Evolutionary conservation across 1,284 basidiomycete species (phyloP).

Genomic region (Xanthoconium separans): DNA sequence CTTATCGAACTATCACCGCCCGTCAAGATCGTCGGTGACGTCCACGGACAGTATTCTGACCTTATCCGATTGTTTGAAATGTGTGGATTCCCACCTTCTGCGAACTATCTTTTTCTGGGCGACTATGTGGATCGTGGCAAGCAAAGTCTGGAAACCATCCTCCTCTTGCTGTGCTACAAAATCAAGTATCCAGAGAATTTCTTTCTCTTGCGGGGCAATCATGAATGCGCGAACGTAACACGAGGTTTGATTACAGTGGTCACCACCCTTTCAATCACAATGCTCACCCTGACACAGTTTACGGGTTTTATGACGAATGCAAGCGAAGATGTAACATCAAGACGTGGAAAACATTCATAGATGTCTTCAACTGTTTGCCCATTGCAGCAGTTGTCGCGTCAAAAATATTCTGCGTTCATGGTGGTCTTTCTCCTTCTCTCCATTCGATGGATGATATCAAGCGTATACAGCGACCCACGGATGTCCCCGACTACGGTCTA

Average conservation of each 20-base stretch:
- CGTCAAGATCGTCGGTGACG: constrained; percentile 99
- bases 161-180: constrained; percentile 97
- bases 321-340: constrained; percentile 99
- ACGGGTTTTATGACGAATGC: constrained; percentile 99
- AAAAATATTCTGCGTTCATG: constrained; percentile 99
- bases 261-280: constrained; percentile 3
- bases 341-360: constrained; percentile 99
- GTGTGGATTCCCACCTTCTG: constrained; percentile 97
- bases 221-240: constrained; percentile 99
- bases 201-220: constrained; percentile 96
- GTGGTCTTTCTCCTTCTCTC: constrained; percentile 95
- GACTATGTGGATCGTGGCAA: constrained; percentile 99
- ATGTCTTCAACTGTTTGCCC: constrained; percentile 98
- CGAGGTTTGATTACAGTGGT: constrained; percentile 62
- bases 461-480: constrained; percentile 95
- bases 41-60: constrained; percentile 98
- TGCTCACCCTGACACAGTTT: constrained; percentile 58
- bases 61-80: constrained; percentile 98
- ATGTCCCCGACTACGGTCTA: constrained; percentile 98
- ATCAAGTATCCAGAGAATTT: constrained; percentile 99
- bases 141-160: constrained; percentile 97
- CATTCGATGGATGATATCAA: constrained; percentile 99
- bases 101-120: constrained; percentile 98
- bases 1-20: constrained; percentile 97
- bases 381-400: constrained; percentile 98